Evolutionary conservation across 1,284 basidiomycete species (phyloP).

Genomic region (Cryptococcus floricola): DNA sequence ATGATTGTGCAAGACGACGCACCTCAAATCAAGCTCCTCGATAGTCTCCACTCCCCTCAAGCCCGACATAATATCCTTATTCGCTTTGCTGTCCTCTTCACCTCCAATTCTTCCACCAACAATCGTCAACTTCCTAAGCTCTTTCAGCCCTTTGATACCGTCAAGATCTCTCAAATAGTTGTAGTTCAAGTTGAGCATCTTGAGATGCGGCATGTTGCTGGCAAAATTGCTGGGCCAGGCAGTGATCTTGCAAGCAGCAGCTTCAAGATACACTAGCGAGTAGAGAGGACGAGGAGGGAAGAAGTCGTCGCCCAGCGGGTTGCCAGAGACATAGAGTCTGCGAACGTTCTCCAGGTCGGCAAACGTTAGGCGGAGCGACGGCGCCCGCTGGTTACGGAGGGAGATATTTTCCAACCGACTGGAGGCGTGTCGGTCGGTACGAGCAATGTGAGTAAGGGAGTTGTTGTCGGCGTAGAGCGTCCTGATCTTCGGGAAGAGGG

Average conservation of each 20-base stretch:
- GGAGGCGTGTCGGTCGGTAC: constrained; percentile 46
- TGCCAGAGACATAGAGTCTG: constrained; percentile 83
- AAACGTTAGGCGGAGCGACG: constrained; percentile 50
- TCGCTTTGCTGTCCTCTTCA: constrained; percentile 46
- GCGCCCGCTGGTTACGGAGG: constrained; percentile 72
- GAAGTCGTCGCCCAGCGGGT: constrained; percentile 48
- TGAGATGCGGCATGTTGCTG: constrained; percentile 73
- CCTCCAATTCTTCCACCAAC: constrained; percentile 71
- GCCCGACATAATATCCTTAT: constrained; percentile 57
- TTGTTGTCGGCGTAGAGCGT: constrained; percentile 94
- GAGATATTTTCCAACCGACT: constrained; percentile 81
- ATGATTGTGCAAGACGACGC: constrained; percentile 40
- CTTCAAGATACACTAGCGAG: constrained; percentile 87
- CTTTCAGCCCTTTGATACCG: constrained; percentile 65
- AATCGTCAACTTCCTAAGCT: constrained; percentile 75
- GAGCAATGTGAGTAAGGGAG: constrained; percentile 54
- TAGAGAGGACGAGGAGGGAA: constrained; percentile 63
- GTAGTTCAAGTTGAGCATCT: constrained; percentile 91
- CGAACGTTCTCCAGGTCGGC: constrained; percentile 82
- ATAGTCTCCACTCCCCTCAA: constrained; percentile 67
- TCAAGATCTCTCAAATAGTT: constrained; percentile 76
- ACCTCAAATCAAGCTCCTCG: constrained; percentile 88
- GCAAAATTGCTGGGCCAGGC: constrained; percentile 66
- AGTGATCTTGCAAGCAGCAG: constrained; percentile 82
- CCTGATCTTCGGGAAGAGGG: constrained; percentile 66